These are phyloP conservation scores for Pichia norvegensis DNA, from an alignment of 1,139 yeast genomes.

Conservation along the genomic window DNA sequence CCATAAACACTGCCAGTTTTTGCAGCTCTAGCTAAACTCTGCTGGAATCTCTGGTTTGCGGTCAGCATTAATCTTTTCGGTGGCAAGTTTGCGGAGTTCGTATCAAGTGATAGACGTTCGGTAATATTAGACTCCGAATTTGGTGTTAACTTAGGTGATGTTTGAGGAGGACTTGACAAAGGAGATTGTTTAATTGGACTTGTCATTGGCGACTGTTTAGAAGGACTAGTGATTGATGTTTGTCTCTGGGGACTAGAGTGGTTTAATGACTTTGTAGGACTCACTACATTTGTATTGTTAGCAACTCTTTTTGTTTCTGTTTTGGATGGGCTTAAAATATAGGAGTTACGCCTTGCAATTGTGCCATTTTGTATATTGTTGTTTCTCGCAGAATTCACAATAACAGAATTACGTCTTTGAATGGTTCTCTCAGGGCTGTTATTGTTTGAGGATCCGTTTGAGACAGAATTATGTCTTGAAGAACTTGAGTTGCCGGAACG, in stretches of 20 bases:
- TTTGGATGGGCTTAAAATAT: neutral
- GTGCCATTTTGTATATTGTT: neutral
- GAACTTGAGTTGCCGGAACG: neutral
- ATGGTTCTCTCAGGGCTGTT: neutral
- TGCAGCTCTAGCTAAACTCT: constrained; percentile 26
- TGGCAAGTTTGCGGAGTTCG: neutral
- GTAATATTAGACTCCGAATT: neutral
- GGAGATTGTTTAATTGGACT: neutral
- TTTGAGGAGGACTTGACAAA: constrained; percentile 4
- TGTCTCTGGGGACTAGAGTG: neutral
- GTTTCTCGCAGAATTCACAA: neutral
- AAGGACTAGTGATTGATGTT: neutral
- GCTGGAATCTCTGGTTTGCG: constrained; percentile 29
- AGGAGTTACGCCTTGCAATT: neutral
- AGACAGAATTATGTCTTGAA: neutral
- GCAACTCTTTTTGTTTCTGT: neutral
- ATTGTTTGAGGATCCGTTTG: neutral
- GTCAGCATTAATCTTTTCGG: constrained; percentile 10
- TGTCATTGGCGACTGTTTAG: neutral
- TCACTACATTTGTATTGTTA: neutral
- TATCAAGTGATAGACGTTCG: neutral
- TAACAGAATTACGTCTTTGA: constrained; percentile 4
- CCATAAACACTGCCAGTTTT: constrained; percentile 26
- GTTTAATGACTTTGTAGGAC: neutral
- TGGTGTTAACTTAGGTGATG: constrained; percentile 14